Conservation (phyloP, 2,329 filamentous ascomycete genomes). For the Amesomyces nigricolor region DNA sequence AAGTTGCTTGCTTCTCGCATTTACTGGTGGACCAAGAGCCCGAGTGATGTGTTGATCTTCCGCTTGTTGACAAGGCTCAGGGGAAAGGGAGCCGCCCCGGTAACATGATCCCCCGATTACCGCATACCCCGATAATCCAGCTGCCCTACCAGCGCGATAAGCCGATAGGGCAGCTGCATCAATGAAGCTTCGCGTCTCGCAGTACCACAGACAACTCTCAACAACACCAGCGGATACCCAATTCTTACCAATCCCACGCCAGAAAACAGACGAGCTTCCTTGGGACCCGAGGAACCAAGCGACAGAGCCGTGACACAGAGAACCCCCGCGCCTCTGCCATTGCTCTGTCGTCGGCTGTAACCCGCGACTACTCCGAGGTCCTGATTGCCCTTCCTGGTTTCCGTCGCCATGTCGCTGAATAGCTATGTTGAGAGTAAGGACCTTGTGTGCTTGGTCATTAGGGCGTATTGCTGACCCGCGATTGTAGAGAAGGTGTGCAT, state of each 20-base stretch:
- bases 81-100: too few species aligned
- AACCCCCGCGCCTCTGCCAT: too few species aligned
- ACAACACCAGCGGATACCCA: not conserved
- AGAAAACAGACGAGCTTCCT: too few species aligned
- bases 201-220: not conserved
- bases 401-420: slow-evolving; percentile 28
- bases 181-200: not conserved
- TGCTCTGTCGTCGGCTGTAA: too few species aligned
- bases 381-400: not conserved
- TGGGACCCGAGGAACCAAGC: too few species aligned
- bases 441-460: not conserved
- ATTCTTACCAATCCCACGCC: not conserved
- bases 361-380: not conserved
- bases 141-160: not conserved
- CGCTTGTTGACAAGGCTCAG: too few species aligned
- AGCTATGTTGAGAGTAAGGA: slow-evolving; percentile 30
- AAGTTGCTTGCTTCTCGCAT: too few species aligned
- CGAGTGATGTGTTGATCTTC: too few species aligned
- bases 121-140: too few species aligned
- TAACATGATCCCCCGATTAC: too few species aligned
- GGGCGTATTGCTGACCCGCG: not conserved
- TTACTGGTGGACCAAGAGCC: too few species aligned
- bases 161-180: slow-evolving; percentile 1
- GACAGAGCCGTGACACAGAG: too few species aligned
- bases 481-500: slow-evolving; percentile 79